These are phyloP conservation scores for Beauveria sp. DNA, from an alignment of 2,329 filamentous ascomycete genomes.

Conservation along the genomic window DNA sequence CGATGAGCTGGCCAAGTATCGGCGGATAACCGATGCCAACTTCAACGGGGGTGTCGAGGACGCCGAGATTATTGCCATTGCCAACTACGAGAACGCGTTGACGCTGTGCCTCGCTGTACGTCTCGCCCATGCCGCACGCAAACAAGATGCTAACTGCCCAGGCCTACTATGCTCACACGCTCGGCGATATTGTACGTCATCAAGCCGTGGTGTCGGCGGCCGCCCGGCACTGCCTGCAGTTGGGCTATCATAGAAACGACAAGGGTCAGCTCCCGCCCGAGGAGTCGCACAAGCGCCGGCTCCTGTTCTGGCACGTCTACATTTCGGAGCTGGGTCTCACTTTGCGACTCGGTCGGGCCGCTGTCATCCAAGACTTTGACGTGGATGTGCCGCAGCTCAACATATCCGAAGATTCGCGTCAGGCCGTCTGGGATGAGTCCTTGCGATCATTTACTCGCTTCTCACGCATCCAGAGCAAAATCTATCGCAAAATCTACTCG, in stretches of 20 bases:
- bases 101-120: conserved; percentile 14
- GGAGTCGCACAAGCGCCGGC: conserved; percentile 10
- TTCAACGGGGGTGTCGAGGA: conserved; percentile 13
- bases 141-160: background rate
- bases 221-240: conserved; percentile 14
- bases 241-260: conserved; percentile 16
- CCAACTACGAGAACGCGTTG: conserved; percentile 13
- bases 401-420: conserved; percentile 4
- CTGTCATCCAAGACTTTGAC: conserved; percentile 15
- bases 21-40: conserved; percentile 12
- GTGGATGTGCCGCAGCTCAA: conserved; percentile 12
- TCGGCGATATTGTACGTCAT: conserved; percentile 14
- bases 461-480: conserved; percentile 11
- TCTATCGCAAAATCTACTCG: conserved; percentile 15
- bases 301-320: conserved; percentile 17
- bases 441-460: conserved; percentile 12
- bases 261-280: conserved; percentile 5
- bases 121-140: background rate
- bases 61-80: conserved; percentile 12
- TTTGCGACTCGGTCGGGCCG: conserved; percentile 14
- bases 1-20: conserved; percentile 9
- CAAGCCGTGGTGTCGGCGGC: conserved; percentile 14
- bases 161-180: conserved; percentile 14
- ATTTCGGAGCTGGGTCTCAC: conserved; percentile 14
- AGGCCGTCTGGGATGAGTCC: conserved; percentile 12